Conservation (phyloP, 225 moss, liverwort and hornwort species). For the Antitrichia curtipendula region DNA sequence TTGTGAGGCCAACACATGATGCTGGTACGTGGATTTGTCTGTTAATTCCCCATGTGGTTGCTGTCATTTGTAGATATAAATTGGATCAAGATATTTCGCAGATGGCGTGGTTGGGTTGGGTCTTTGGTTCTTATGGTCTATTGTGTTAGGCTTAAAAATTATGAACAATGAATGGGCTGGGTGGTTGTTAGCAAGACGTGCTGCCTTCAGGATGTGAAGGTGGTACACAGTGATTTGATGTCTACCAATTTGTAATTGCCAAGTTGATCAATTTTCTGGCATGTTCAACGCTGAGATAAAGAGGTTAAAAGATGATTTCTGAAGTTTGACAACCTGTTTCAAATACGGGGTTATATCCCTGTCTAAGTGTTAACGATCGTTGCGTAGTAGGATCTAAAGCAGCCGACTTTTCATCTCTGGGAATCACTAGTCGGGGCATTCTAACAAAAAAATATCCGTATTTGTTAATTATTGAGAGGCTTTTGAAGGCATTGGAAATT, state of each 20-base stretch:
- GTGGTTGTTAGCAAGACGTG: neutral
- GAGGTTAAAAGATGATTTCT: neutral
- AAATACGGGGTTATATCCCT: neutral
- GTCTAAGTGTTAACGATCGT: neutral
- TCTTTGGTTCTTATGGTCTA: neutral
- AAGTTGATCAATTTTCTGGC: neutral
- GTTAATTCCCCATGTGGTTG: neutral
- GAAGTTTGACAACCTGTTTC: neutral
- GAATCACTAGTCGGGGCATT: neutral
- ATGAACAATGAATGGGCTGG: neutral
- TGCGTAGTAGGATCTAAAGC: neutral
- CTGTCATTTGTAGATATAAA: neutral
- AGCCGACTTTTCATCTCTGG: neutral
- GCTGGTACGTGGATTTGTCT: slow-evolving; percentile 7
- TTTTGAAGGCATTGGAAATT: neutral
- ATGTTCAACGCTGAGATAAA: neutral
- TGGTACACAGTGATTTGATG: neutral
- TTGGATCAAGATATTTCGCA: neutral
- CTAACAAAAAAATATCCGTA: neutral
- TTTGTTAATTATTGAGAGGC: neutral
- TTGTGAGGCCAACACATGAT: slow-evolving; percentile 12
- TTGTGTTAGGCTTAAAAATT: neutral
- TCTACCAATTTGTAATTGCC: neutral
- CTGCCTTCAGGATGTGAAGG: neutral
- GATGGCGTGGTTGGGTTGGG: neutral